Evolutionary conservation across 2,329 filamentous ascomycete species (phyloP).

Genomic region (Monilinia vaccinii-corymbosi): DNA sequence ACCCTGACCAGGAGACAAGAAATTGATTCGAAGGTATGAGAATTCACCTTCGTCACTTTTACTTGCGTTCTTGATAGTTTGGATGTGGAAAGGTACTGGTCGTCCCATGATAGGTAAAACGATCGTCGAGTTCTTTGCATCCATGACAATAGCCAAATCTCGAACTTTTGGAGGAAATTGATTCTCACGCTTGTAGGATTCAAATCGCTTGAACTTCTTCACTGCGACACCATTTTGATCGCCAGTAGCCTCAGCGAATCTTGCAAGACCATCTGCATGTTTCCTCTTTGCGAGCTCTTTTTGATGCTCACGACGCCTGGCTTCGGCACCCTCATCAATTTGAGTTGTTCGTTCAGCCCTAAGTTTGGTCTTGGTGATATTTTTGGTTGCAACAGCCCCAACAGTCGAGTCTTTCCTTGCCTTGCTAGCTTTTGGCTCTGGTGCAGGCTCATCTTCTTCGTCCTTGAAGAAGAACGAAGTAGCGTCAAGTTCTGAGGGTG

Average conservation of each 20-base stretch:
- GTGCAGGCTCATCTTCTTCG: conserved; percentile 57
- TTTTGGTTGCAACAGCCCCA: conserved; percentile 83
- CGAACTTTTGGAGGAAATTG: conserved; percentile 77
- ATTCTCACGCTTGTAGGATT: conserved; percentile 97
- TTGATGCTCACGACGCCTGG: conserved; percentile 80
- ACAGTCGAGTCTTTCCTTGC: conserved; percentile 77
- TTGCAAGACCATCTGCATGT: conserved; percentile 74
- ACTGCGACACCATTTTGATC: conserved; percentile 83
- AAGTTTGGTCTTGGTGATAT: conserved; percentile 88
- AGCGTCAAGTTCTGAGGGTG: conserved; percentile 81
- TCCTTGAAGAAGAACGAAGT: conserved; percentile 99
- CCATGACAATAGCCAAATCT: conserved; percentile 82
- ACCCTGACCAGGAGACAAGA: conserved; percentile 92
- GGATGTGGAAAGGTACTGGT: conserved; percentile 95
- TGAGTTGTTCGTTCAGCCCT: conserved; percentile 85
- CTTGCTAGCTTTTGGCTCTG: conserved; percentile 79
- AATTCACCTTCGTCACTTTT: conserved; percentile 95
- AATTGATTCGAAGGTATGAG: conserved; percentile 92
- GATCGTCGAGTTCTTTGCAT: conserved; percentile 81
- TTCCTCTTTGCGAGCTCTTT: conserved; percentile 83
- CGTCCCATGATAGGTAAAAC: conserved; percentile 95
- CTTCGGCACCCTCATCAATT: conserved; percentile 82
- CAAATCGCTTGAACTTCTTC: conserved; percentile 98
- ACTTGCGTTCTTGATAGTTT: conserved; percentile 97
- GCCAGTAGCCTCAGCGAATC: conserved; percentile 77